These are phyloP conservation scores for Cyclaneusma minus DNA, from an alignment of 2,329 filamentous ascomycete species.

Conservation along the genomic window DNA sequence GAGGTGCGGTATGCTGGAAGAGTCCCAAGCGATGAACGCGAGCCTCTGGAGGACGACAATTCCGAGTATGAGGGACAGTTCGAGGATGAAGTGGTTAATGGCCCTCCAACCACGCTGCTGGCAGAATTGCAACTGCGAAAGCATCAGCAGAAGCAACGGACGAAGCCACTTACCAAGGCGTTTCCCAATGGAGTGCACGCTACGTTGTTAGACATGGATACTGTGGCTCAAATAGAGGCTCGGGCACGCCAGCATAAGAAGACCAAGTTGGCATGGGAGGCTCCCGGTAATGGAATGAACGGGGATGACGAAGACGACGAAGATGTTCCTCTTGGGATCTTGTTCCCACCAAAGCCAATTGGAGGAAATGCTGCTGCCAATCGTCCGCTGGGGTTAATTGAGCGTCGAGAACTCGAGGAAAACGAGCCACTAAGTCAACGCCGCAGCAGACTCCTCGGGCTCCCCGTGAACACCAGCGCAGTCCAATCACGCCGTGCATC, in stretches of 20 bases:
- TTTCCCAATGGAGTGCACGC: conserved; percentile 72
- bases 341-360: conserved; percentile 41
- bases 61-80: conserved; percentile 26
- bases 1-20: conserved; percentile 1
- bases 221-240: conserved; percentile 73
- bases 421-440: conserved; percentile 50
- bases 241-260: conserved; percentile 58
- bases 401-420: conserved; percentile 74
- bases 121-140: conserved; percentile 88
- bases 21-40: conserved; percentile 5
- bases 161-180: conserved; percentile 45
- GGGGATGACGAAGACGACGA: conserved; percentile 50
- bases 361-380: conserved; percentile 20
- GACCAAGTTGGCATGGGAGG: conserved; percentile 85
- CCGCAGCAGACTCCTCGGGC: conserved; percentile 15
- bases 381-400: conserved; percentile 59
- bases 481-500: too few relatives aligned
- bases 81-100: conserved; percentile 38
- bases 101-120: conserved; percentile 74
- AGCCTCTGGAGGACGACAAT: conserved; percentile 28
- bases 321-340: conserved; percentile 74
- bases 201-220: conserved; percentile 80
- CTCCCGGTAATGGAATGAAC: conserved; percentile 31
- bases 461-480: conserved; percentile 4
- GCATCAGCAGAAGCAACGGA: conserved; percentile 70